phyloP scores from a whole-genome alignment of 345 rosid genomes.

The Conringia planisiliqua region DNA sequence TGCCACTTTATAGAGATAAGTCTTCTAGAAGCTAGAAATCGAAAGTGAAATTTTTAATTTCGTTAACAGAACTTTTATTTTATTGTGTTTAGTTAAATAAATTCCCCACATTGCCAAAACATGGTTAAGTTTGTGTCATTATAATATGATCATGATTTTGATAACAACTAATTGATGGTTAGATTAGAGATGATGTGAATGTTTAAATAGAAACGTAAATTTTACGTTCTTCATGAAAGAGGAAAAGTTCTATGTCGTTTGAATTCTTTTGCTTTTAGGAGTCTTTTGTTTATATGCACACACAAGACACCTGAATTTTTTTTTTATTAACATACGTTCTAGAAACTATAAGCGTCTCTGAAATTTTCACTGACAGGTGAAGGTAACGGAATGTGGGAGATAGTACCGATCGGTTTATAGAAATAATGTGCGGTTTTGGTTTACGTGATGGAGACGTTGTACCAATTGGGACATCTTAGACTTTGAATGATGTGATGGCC shows the following conservation, averaged over 20 bases:
- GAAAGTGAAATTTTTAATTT: constrained; percentile 1
- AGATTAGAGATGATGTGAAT: background rate
- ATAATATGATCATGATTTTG: background rate
- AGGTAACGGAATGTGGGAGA: background rate
- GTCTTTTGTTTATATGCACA: no score
- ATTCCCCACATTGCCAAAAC: no score
- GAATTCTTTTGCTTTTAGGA: constrained; percentile 1
- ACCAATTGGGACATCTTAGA: background rate
- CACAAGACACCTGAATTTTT: no score
- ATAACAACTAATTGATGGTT: background rate
- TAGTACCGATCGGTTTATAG: background rate
- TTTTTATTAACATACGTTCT: no score
- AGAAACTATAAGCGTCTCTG: background rate
- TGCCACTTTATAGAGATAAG: constrained; percentile 32
- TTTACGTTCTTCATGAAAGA: background rate
- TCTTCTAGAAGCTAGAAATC: constrained; percentile 19
- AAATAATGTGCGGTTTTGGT: background rate
- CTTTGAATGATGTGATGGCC: constrained; percentile 15
- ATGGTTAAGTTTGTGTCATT: background rate
- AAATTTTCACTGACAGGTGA: background rate
- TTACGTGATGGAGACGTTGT: constrained; percentile 6
- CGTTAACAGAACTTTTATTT: background rate
- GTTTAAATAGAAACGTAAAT: background rate
- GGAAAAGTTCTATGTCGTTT: background rate
- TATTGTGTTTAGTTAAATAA: background rate